These are phyloP conservation scores for Neurospora hispaniola DNA, from an alignment of 495 filamentous ascomycete genomes.

Conservation along the genomic window DNA sequence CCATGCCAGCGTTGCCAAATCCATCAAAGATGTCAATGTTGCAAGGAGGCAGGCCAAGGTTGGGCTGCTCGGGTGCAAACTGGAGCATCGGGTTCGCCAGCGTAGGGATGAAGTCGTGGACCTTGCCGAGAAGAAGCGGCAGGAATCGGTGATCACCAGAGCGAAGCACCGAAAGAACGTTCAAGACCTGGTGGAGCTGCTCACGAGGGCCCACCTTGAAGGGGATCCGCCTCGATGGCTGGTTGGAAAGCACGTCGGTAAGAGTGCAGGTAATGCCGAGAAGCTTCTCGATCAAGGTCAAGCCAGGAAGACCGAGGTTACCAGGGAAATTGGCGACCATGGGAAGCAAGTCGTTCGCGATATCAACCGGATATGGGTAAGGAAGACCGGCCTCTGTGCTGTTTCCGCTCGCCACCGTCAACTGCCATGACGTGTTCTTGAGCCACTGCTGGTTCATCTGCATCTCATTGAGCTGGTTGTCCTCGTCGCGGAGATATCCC, in stretches of 20 bases:
- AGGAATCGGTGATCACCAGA: conserved; percentile 60
- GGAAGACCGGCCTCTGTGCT: conserved; percentile 47
- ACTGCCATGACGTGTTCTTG: conserved; percentile 71
- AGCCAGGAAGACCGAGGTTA: conserved; percentile 47
- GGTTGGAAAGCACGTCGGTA: conserved; percentile 59
- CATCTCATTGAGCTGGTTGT: conserved; percentile 60
- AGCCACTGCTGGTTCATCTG: conserved; percentile 72
- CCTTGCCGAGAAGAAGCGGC: conserved; percentile 58
- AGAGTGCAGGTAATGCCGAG: conserved; percentile 65
- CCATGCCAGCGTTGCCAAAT: conserved; percentile 43
- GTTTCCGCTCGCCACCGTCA: conserved; percentile 39
- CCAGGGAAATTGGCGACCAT: conserved; percentile 61
- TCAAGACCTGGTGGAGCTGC: conserved; percentile 58
- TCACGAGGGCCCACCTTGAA: conserved; percentile 60
- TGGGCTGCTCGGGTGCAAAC: conserved; percentile 35
- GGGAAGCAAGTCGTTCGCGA: conserved; percentile 55
- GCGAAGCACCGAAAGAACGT: conserved; percentile 56
- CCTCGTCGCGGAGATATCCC: conserved; percentile 48
- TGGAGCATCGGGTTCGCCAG: conserved; percentile 46
- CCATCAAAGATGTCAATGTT: conserved; percentile 49
- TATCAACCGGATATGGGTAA: conserved; percentile 59
- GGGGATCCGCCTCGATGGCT: conserved; percentile 45
- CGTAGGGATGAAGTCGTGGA: conserved; percentile 53
- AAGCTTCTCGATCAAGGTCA: conserved; percentile 68
- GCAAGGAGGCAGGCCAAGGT: conserved; percentile 6